These are phyloP conservation scores for Didymella keratinophila DNA, from an alignment of 2,329 filamentous ascomycete genomes.

Conservation along the genomic window DNA sequence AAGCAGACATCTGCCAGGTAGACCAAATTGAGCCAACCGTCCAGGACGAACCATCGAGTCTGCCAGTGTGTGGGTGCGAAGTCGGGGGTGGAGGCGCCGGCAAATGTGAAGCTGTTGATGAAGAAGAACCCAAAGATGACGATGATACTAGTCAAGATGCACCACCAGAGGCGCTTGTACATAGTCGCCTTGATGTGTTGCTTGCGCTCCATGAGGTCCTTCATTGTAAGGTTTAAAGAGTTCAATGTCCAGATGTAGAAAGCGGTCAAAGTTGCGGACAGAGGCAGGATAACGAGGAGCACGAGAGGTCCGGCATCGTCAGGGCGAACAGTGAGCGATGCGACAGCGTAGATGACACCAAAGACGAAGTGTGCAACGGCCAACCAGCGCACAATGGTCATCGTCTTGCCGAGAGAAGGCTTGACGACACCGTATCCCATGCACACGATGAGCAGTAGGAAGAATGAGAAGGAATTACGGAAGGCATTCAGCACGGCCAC, in stretches of 20 bases:
- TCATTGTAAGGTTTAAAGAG: conserved; percentile 92
- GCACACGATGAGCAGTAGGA: conserved; percentile 95
- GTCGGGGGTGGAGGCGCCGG: conserved; percentile 80
- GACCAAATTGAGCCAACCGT: conserved; percentile 96
- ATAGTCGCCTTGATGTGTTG: conserved; percentile 92
- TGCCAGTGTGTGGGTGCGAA: conserved; percentile 98
- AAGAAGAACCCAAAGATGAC: conserved; percentile 99
- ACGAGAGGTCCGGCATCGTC: conserved; percentile 90
- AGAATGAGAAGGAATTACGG: conserved; percentile 97
- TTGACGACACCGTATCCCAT: conserved; percentile 99
- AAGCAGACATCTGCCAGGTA: conserved; percentile 94
- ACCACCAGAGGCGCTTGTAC: conserved; percentile 99
- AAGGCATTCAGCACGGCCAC: conserved; percentile 94
- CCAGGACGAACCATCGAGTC: conserved; percentile 94
- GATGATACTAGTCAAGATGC: conserved; percentile 87
- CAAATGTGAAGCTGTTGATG: conserved; percentile 95
- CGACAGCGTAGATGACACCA: conserved; percentile 89
- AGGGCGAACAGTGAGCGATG: conserved; percentile 86
- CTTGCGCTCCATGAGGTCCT: conserved; percentile 92
- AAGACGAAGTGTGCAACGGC: conserved; percentile 95
- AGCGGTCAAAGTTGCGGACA: conserved; percentile 89
- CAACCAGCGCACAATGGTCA: conserved; percentile 91
- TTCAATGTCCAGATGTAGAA: conserved; percentile 99
- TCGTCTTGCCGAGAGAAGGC: conserved; percentile 86
- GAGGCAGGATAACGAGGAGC: conserved; percentile 88